Base-by-base conservation (phyloP, 805 yeast species). In the Candida insectalens region DNA sequence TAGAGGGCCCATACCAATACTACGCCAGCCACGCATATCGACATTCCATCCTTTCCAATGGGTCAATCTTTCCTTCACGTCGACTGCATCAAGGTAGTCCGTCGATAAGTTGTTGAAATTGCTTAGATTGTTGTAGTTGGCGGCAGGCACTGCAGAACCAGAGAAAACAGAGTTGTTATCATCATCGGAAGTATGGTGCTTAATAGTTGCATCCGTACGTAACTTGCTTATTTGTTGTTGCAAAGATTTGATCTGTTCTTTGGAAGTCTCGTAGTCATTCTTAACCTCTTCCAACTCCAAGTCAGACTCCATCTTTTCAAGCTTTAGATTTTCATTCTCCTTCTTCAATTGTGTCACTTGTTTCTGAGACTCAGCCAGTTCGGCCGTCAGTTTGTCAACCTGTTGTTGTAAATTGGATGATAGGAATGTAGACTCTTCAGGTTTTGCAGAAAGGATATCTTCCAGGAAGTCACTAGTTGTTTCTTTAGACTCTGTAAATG, bases 41-140 rank as follows among this genome's bases (percentile, higher is more conserved):
- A 85, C 69, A 49, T 80, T 84, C 87, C 88, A 88, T 32, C 73
- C 76, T 43, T 75, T 77, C 94, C 94, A 88, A 43, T 73, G 74
- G 50, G 67, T 63, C 43, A 88, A 57, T 29, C 69, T 64, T 35
- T 74, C 77, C 41, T 69, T 63, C 42, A 73, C 65, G 45, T 74
- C 76, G 9, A 68, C 67, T 5, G 74, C 69, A 40, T 71, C 72
- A 20, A 69, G 49, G 34, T 64, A 63, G 28, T 55, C 49, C n/a
- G 49, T 35, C 27, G 57, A 50, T 6, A 34, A 30, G 23, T 42
- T 44, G 35, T 42, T 35, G 49, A 51, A 43, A 37, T 38, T 36
- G 42, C 36, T 40, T 39, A 41, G 41, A 23, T 35, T 43, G 36
- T 43, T 51, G 44, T 46, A 46, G 30, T 44, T 47, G 18, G 44